These are phyloP conservation scores for Suhomyces bokatorum DNA, from an alignment of 1,139 yeast genomes.

Conservation along the genomic window DNA sequence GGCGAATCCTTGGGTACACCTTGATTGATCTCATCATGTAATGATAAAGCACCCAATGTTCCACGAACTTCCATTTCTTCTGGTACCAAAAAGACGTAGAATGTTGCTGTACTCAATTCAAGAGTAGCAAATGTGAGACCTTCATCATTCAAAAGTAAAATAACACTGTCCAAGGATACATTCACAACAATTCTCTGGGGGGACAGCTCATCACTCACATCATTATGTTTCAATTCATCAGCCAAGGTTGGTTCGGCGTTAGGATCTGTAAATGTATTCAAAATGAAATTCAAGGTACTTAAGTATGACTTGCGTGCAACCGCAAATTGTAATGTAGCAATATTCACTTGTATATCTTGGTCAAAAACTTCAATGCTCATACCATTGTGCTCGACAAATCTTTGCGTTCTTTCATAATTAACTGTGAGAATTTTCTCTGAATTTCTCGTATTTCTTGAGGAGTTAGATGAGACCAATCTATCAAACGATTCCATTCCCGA, in stretches of 20 bases:
- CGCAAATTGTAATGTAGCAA: conserved; percentile 79
- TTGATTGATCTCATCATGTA: conserved; percentile 74
- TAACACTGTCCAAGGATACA: conserved; percentile 71
- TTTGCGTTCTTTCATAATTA: conserved; percentile 56
- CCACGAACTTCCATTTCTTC: conserved; percentile 76
- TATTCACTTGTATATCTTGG: conserved; percentile 69
- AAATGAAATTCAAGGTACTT: conserved; percentile 74
- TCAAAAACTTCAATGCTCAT: conserved; percentile 71
- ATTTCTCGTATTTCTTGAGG: conserved; percentile 33
- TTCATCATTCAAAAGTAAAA: conserved; percentile 78
- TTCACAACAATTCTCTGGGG: conserved; percentile 75
- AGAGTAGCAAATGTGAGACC: conserved; percentile 80
- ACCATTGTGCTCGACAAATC: conserved; percentile 60
- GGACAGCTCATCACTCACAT: conserved; percentile 50
- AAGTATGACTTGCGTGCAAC: conserved; percentile 76
- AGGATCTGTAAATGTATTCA: conserved; percentile 87
- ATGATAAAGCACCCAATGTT: conserved; percentile 76
- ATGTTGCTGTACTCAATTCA: conserved; percentile 70
- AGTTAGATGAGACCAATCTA: conserved; percentile 68
- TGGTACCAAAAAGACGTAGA: conserved; percentile 66
- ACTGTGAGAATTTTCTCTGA: conserved; percentile 57
- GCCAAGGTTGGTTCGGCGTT: conserved; percentile 68
- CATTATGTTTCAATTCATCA: conserved; percentile 66
- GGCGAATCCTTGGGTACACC: conserved; percentile 61
- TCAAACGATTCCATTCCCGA: conserved; percentile 65